Evolutionary conservation across 2,329 filamentous ascomycete species (phyloP), one percentile per base, ranked within the genome.

Genomic region (Phaeoacremonium minimum): DNA sequence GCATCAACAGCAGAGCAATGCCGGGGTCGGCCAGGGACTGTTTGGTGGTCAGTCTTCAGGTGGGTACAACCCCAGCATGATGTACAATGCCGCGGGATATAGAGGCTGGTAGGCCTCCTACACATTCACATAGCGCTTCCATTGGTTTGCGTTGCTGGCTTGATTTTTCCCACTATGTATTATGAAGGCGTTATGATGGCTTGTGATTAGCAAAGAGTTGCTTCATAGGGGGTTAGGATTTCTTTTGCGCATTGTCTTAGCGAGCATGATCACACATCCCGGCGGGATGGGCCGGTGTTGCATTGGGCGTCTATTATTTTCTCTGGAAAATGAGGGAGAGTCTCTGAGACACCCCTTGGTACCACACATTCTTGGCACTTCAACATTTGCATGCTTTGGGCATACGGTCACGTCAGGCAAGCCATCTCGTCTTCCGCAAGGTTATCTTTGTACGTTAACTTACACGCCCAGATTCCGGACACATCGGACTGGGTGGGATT

Each of bases 11-110:
- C 83, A 85, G 71, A 85, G 81, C 70, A 85, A 81, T 75, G 80
- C 80, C 68, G 83, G 85, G 77, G 83, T 83, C 71, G 85, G 86
- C 67, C 87, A 93, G 77, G 87, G 86, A 66, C 77, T 93, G 66
- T 95, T 93, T 71, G 84, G 84, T 69, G 86, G 86, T 69, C 85
- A 84, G 75, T 75, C 71, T 60, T 85, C 95, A 91, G 88, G 88
- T 93, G 89, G 87, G 85, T 95, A 94, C 80, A 89, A 85, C 61
- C 77, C 80, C 55, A 81, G 73, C 66, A 85, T 87, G 79, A 86
- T 95, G 77, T 95, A 95, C 61, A 76, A 75, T 64, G 72, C 77
- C 60, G 79, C 39, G 36, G 33, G 30, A 36, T 81, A 82, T 61
- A 70, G 73, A 56, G 73, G 83, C 58, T 89, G 84, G 83, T 87